Conservation (phyloP, 495 filamentous ascomycete genomes). For the Hypoxylon intermedium region DNA sequence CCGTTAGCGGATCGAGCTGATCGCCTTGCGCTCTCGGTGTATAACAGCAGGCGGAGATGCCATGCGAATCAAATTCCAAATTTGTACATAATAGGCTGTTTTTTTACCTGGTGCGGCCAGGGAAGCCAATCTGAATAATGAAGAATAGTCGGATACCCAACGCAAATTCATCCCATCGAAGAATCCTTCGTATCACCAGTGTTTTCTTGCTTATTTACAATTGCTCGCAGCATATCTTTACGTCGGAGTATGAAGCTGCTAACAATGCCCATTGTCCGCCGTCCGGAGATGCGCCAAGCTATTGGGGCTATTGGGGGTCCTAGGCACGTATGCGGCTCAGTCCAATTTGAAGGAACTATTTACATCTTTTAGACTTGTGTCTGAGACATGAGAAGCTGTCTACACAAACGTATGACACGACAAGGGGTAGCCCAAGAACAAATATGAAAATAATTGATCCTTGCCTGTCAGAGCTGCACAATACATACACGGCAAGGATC, state of each 20-base stretch:
- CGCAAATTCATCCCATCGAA: too few species aligned
- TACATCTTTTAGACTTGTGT: too few species aligned
- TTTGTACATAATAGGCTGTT: conserved; percentile 21
- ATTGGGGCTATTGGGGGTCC: conserved; percentile 5
- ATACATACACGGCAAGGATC: too few species aligned
- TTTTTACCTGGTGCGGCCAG: conserved; percentile 1
- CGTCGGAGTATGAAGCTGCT: neutral
- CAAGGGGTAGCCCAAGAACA: too few species aligned
- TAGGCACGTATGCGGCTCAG: conserved; percentile 26
- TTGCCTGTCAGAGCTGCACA: too few species aligned
- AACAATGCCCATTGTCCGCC: neutral
- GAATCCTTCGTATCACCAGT: too few species aligned
- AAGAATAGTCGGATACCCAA: neutral
- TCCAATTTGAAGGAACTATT: conserved; percentile 33
- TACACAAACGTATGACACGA: too few species aligned
- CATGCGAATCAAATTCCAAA: conserved; percentile 9
- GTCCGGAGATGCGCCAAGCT: conserved; percentile 8
- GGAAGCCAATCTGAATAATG: conserved; percentile 1
- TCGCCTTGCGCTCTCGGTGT: neutral
- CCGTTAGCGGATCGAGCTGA: conserved; percentile 25
- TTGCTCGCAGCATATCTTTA: too few species aligned
- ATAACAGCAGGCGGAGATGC: conserved; percentile 5
- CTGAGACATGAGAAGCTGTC: too few species aligned
- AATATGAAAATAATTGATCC: too few species aligned
- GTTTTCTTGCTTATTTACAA: too few species aligned